Base-by-base conservation (phyloP, 306 rosid species). In the Carpinus viminea region DNA sequence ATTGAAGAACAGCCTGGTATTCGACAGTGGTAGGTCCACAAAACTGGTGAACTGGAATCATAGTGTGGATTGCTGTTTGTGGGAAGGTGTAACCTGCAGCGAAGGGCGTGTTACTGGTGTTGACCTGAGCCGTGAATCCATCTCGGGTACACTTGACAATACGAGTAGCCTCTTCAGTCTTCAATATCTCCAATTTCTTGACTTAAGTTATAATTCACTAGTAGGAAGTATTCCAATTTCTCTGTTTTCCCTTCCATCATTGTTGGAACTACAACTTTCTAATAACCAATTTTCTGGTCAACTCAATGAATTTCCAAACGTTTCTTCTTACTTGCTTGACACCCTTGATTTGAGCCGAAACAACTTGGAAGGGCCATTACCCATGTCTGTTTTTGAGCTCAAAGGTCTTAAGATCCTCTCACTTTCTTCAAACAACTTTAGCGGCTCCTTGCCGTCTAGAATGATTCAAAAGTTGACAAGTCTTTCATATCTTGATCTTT, bases 41-140 rank as follows among this genome's bases (percentile, higher is more conserved):
- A 28, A 28, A 28, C 31, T 28, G 31, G 31, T 28, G 31, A 1
- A 28, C 31, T 28, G 31, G 31, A 28, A 28, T 28, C 31, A 28
- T 28, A 28, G 12, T 36, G 36, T 34, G 4, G 77, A 83, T 62
- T 80, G 76, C 28, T 80, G 91, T 72, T 20, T 46, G n/a, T 85
- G 89, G 89, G 45, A 9, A 3, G 91, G 88, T 26, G 85, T 87
- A 1, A 47, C 52, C 5, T 85, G 84, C 48, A 68, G 61, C 57
- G n/a, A 45, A 3, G 71, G 78, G 24, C 34, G 0, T 75, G n/a
- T 48, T 48, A 0, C n/a, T 21, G 46, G 31, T 17, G 56, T 75
- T 7, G 55, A 60, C 20, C 16, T 60, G 7, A 60, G 69, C 7
- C 8, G n/a, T 15, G 60, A 61, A 45, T 0, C n/a, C 3, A 61